Percentiles rank a stretch among this genome's conserved stretches.
Conservation (phyloP, 75 land plant species). For the Selaginella moellendorffii region DNA sequence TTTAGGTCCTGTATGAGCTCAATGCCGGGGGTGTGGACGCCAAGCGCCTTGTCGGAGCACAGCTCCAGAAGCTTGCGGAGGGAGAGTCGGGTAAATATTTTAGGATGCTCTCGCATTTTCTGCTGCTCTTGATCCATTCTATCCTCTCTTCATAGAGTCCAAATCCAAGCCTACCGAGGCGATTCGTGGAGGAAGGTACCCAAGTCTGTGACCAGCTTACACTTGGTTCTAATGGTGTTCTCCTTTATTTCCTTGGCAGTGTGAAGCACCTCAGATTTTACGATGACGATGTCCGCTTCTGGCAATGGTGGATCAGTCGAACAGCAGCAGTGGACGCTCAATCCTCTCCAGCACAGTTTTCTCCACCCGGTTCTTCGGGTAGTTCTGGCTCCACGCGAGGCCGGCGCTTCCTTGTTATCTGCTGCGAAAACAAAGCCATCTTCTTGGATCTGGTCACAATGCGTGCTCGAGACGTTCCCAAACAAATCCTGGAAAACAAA, state of each 20-base stretch:
- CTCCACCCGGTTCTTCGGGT: slow-evolving; percentile 42
- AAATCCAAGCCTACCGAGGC: slow-evolving; percentile 79
- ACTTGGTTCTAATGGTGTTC: slow-evolving; percentile 5
- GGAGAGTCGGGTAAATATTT: slow-evolving; percentile 40
- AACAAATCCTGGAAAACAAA: slow-evolving; percentile 74
- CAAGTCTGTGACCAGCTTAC: no score
- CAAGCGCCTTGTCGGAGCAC: slow-evolving; percentile 86
- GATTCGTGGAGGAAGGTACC: slow-evolving; percentile 76
- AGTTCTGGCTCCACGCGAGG: slow-evolving; percentile 60
- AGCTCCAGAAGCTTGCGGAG: slow-evolving; percentile 95
- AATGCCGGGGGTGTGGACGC: slow-evolving; percentile 90
- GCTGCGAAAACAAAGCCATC: slow-evolving; percentile 95
- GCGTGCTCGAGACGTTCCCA: slow-evolving; percentile 97
- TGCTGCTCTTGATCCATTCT: background rate
- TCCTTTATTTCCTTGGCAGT: slow-evolving; percentile 29
- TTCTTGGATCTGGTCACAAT: slow-evolving; percentile 96
- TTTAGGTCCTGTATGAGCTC: slow-evolving; percentile 84
- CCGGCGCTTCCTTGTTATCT: slow-evolving; percentile 94
- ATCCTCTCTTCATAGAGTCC: slow-evolving; percentile 19
- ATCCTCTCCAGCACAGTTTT: slow-evolving; percentile 47
- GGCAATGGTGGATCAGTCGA: slow-evolving; percentile 92
- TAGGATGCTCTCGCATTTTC: background rate
- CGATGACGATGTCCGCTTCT: slow-evolving; percentile 96
- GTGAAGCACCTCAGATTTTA: slow-evolving; percentile 95
- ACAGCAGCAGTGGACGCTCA: slow-evolving; percentile 89